Percentiles rank a stretch among this genome's conserved stretches.
Evolutionary conservation across 2,329 filamentous ascomycete genomes (phyloP).

Genomic region (Neofusicoccum sp.): DNA sequence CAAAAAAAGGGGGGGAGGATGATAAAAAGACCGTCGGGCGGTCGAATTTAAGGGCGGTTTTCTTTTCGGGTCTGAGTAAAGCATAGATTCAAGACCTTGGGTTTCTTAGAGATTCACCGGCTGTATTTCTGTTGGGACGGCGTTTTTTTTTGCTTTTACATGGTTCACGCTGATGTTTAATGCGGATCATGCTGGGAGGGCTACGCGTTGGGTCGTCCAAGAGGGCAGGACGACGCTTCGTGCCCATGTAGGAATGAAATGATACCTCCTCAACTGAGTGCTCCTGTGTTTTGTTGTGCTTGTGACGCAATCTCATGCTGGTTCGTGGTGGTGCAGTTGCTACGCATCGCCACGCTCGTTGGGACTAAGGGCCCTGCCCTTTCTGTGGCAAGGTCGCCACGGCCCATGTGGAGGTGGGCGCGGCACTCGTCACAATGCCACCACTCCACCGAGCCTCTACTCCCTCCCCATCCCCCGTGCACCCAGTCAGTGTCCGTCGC

Average conservation of each 20-base stretch:
- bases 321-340: too few relatives aligned
- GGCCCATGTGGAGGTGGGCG: too few relatives aligned
- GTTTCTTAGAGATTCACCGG: conserved; percentile 15
- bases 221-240: conserved; percentile 6
- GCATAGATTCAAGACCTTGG: conserved; percentile 10
- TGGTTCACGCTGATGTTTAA: conserved; percentile 10
- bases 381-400: too few relatives aligned
- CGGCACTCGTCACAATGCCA: too few relatives aligned
- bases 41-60: background rate
- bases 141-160: background rate
- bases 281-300: too few relatives aligned
- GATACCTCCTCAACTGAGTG: background rate
- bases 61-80: conserved; percentile 7
- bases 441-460: too few relatives aligned
- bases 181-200: background rate
- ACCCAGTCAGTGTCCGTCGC: too few relatives aligned
- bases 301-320: too few relatives aligned
- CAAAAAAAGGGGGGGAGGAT: background rate
- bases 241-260: background rate
- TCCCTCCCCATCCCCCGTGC: too few relatives aligned
- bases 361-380: too few relatives aligned
- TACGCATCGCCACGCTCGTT: too few relatives aligned
- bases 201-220: background rate
- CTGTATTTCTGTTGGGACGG: conserved; percentile 2
- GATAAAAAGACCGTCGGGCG: conserved; percentile 1